A percentile compares a stretch with the other conserved stretches of the same genome.
phyloP scores from a whole-genome alignment of 2,329 filamentous ascomycete species.

The Leptographium wingfieldii region DNA sequence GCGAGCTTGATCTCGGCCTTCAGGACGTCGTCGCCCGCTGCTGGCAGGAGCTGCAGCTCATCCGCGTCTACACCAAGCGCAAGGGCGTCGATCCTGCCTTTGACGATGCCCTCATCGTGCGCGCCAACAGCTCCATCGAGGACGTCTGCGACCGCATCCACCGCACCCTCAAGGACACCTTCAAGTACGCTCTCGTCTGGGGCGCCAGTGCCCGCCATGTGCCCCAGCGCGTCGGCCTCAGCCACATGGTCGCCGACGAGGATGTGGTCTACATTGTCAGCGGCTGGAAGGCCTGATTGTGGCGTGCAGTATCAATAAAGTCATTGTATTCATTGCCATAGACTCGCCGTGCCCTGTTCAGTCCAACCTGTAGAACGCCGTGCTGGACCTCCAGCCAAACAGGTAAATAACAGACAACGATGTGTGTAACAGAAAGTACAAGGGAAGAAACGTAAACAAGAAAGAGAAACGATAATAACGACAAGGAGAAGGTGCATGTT shows the following conservation, averaged over 20 bases:
- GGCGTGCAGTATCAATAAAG: too few species aligned
- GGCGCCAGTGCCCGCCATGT: constrained; percentile 90
- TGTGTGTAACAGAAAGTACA: too few species aligned
- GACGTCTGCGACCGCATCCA: constrained; percentile 96
- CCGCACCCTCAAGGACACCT: constrained; percentile 88
- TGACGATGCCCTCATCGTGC: constrained; percentile 80
- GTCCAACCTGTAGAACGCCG: too few species aligned
- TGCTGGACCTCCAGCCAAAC: too few species aligned
- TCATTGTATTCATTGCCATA: not conserved
- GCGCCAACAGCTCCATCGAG: constrained; percentile 78
- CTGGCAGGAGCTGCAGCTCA: constrained; percentile 84
- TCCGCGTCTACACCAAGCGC: constrained; percentile 92
- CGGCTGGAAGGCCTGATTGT: constrained; percentile 42
- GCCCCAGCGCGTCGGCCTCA: constrained; percentile 80
- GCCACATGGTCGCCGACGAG: constrained; percentile 63
- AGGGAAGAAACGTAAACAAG: too few species aligned
- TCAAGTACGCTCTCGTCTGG: constrained; percentile 98
- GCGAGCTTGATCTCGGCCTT: constrained; percentile 87
- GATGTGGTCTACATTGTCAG: constrained; percentile 58
- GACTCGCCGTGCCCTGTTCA: not conserved
- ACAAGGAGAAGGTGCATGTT: too few species aligned
- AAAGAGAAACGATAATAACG: not conserved
- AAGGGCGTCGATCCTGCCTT: constrained; percentile 89
- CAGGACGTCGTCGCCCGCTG: constrained; percentile 88
- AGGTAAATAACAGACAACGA: too few species aligned